A percentile compares a stretch with the other conserved stretches of the same genome.
Conservation (phyloP, 768 basidiomycete genomes). For the Boletus eberwhitei region DNA sequence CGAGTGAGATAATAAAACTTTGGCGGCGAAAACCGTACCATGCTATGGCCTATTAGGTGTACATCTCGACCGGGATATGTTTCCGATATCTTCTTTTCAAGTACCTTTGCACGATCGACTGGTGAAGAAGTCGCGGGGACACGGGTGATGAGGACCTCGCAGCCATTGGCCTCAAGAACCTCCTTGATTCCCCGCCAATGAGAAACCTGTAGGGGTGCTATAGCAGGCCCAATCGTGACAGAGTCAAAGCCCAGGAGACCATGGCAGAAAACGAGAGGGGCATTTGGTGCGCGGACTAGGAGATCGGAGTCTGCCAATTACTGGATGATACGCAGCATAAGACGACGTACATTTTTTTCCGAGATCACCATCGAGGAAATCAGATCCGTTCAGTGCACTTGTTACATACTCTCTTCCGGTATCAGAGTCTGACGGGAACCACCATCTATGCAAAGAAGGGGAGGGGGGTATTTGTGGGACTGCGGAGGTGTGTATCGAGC, state of each 20-base stretch:
- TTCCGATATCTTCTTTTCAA: slow-evolving; percentile 78
- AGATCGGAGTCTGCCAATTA: background rate
- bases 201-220: slow-evolving; percentile 78
- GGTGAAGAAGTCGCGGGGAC: slow-evolving; percentile 93
- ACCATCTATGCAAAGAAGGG: slow-evolving; percentile 39
- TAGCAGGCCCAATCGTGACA: slow-evolving; percentile 72
- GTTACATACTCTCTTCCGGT: slow-evolving; percentile 42
- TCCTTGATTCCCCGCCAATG: slow-evolving; percentile 98
- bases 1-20: background rate
- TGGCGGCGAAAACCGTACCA: slow-evolving; percentile 42
- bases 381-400: slow-evolving; percentile 48
- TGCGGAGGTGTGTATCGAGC: slow-evolving; percentile 36
- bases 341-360: slow-evolving; percentile 58
- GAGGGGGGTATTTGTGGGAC: slow-evolving; percentile 27
- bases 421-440: slow-evolving; percentile 44
- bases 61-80: slow-evolving; percentile 80
- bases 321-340: background rate
- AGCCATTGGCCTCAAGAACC: slow-evolving; percentile 83
- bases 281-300: slow-evolving; percentile 70
- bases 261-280: slow-evolving; percentile 94
- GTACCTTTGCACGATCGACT: slow-evolving; percentile 82
- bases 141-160: slow-evolving; percentile 87
- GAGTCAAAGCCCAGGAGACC: slow-evolving; percentile 90
- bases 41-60: slow-evolving; percentile 84
- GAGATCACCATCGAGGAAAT: slow-evolving; percentile 38